Evolutionary conservation across 495 filamentous ascomycete species (phyloP).

Genomic region (Sphaerosporella brunnea): DNA sequence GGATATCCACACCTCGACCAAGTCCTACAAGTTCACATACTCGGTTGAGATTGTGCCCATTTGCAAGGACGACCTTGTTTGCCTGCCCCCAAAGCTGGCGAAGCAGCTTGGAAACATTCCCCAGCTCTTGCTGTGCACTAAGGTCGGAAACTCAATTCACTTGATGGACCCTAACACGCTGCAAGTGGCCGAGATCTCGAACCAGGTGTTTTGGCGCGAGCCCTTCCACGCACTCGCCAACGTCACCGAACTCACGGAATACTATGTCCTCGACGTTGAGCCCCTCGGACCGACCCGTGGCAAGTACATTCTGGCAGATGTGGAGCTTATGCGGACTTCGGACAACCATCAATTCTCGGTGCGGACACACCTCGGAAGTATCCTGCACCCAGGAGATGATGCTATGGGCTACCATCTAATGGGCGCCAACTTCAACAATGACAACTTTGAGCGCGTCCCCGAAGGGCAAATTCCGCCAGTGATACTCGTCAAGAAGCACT

Average conservation of each 20-base stretch:
- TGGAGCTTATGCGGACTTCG: constrained; percentile 65
- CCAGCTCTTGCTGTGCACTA: constrained; percentile 63
- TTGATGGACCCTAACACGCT: constrained; percentile 81
- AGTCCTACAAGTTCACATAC: constrained; percentile 83
- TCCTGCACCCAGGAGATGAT: constrained; percentile 78
- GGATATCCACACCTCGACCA: constrained; percentile 77
- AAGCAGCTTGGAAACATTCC: constrained; percentile 70
- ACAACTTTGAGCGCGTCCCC: constrained; percentile 62
- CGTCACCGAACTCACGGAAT: constrained; percentile 70
- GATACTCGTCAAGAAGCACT: constrained; percentile 88
- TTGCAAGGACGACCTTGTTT: constrained; percentile 91
- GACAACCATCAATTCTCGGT: constrained; percentile 77
- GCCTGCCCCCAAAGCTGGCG: constrained; percentile 75
- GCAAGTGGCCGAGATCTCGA: constrained; percentile 68
- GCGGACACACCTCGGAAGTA: constrained; percentile 71
- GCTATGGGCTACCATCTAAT: constrained; percentile 80
- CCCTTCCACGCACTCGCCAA: constrained; percentile 75
- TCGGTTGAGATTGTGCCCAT: constrained; percentile 75
- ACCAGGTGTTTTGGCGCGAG: constrained; percentile 66
- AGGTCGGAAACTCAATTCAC: constrained; percentile 78
- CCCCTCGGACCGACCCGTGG: constrained; percentile 55
- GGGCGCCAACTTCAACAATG: constrained; percentile 82
- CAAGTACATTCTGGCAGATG: constrained; percentile 68
- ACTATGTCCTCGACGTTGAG: constrained; percentile 90
- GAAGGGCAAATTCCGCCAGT: constrained; percentile 71